Evolutionary conservation across 345 rosid genomes (phyloP), one percentile per base, ranked within the genome.

Genomic region (Gynandropsis gynandra): DNA sequence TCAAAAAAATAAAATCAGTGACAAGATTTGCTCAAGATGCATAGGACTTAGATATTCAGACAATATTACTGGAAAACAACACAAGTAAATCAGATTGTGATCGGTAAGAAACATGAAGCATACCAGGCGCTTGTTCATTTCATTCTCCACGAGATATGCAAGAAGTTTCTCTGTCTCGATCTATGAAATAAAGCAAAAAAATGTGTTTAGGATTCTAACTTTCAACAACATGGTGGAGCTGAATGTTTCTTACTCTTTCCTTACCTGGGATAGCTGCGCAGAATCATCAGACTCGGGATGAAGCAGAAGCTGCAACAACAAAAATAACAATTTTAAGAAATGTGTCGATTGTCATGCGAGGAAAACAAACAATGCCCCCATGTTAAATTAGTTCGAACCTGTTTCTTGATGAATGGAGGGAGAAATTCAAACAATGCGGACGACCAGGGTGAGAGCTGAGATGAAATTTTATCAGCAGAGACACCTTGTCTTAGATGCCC

Each of bases 251-350:
- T 11, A 15, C 13, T 36, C 16, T 34, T 50, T 41, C 58, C 31
- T 61, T 71, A 92, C 99, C 90, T 92, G 99, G 59, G 99, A 92
- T 63, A 92, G 58, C 76, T 88, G 99, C n/a, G 99, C 99, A 61
- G 99, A 88, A 74, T 92, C 97, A 74, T 92, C 99, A 56, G 99
- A 92, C 68, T 88, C 99, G 8, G 97, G 95, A 51, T 56, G 63
- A 50, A 92, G 97, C 45, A 92, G 95, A 66, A 92, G 72, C 99
- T 92, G 87, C 9, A 54, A 43, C 49, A 81, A 59, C 39, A 52
- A 70, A 72, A 4, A 63, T 32, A 35, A 50, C 46, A 54, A 61
- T 61, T 57, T 70, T 48, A 38, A 61, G 67, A 32, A 19, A 42
- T 16, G 37, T 21, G 19, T 37, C 40, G 31, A 1, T 52, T 40